Evolutionary conservation across 495 filamentous ascomycete genomes (phyloP), one percentile per base, ranked within the genome.

Genomic region (Penicillium lividum): DNA sequence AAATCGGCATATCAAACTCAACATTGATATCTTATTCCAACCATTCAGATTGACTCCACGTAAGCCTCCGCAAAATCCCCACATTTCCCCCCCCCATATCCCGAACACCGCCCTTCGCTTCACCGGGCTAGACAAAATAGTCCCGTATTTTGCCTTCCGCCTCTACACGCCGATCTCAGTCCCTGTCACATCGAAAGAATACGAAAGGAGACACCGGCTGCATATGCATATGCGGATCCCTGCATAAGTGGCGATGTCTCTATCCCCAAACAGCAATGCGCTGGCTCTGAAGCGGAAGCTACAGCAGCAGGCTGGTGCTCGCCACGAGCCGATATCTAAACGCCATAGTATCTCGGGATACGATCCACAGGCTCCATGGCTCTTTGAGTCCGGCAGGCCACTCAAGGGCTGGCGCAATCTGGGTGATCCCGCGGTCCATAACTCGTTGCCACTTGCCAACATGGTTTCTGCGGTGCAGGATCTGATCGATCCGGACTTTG

Each of bases 381-480:
- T 75, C 4, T 64, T 67, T 11, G 71, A 71, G 49, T 56, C 65
- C 16, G 28, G 25, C 4, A 67, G 66, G 29, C 58, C 68, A 10
- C 52, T 63, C n/a, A 59, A 58, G n/a, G 64, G 55, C 38, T 73
- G 71, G 71, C 62, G 71, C 4, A 70, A 62, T 13, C 59, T 70
- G 2, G 73, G 71, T 0, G 61, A 68, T 51, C 69, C 65, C n/a
- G 61, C 62, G 30, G 58, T 77, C 7, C 60, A 62, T 9, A 53
- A 51, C 45, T 66, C 74, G 16, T 42, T 78, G 34, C 71, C 75
- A 18, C 53, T 78, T 10, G 64, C 68, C 2, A 76, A 78, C 52
- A 76, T 78, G 74, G 69, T 77, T 7, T 74, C 74, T 18, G 72
- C 73, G 3, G 74, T 79, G 2, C 73, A 73, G 52, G 75, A 77